These are phyloP conservation scores for Zygnema cylindricum DNA, from an alignment of 139 green algal species.

Conservation along the genomic window DNA sequence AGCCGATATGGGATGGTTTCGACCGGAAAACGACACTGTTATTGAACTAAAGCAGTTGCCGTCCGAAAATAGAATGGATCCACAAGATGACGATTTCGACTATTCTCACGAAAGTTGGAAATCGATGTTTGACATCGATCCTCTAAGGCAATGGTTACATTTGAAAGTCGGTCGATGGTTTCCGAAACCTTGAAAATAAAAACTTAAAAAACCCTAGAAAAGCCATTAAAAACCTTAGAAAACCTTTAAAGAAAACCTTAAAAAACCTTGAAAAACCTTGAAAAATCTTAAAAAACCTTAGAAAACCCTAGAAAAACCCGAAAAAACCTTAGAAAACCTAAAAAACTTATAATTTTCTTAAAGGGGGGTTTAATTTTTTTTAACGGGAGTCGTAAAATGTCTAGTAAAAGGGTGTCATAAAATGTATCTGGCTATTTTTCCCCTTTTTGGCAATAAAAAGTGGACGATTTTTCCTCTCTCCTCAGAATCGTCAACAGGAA, in stretches of 20 bases:
- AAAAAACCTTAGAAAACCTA: not conserved
- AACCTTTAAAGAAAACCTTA: not conserved
- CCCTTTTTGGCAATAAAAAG: no score
- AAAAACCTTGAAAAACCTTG: not conserved
- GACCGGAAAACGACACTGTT: not conserved
- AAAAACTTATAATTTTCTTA: no score
- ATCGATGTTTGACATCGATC: not conserved
- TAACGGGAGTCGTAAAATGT: no score
- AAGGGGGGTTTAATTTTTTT: no score
- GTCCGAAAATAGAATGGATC: no score
- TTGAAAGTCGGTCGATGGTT: not conserved
- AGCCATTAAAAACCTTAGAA: not conserved
- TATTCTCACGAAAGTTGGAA: not conserved
- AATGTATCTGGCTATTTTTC: no score
- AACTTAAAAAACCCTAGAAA: not conserved
- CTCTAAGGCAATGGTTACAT: not conserved
- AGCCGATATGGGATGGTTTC: not conserved
- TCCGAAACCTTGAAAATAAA: not conserved
- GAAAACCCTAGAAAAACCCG: not conserved
- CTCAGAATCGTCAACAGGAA: no score
- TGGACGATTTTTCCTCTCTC: no score
- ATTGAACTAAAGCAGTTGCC: not conserved
- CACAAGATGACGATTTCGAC: not conserved
- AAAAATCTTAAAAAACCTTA: not conserved
- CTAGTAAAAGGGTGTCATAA: no score